Evolutionary conservation across 805 yeast genomes (phyloP).

Genomic region (Saturnispora gosingensis): DNA sequence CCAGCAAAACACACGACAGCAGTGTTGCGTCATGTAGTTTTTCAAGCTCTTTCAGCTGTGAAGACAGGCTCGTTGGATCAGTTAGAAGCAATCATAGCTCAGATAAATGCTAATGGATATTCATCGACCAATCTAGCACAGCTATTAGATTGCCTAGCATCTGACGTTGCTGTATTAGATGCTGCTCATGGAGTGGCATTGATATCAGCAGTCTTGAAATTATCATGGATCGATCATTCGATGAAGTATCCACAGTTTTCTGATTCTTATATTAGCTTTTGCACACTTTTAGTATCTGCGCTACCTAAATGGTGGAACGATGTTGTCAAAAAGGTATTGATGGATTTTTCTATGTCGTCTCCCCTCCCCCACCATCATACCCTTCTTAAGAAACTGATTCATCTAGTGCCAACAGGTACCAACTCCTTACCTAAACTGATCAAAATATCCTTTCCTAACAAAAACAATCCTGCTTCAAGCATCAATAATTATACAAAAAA

Average conservation of each 20-base stretch:
- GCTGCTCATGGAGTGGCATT: background rate
- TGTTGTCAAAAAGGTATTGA: conserved; percentile 59
- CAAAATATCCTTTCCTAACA: conserved; percentile 67
- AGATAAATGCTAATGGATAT: conserved; percentile 3
- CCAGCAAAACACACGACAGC: background rate
- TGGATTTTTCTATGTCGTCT: conserved; percentile 38
- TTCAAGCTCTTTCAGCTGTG: conserved; percentile 2
- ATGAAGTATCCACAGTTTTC: conserved; percentile 32
- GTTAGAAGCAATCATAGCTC: conserved; percentile 2
- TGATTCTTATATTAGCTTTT: conserved; percentile 56
- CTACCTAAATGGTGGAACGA: conserved; percentile 87
- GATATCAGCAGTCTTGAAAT: conserved; percentile 40
- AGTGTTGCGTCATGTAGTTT: conserved; percentile 3
- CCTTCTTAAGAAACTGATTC: conserved; percentile 52
- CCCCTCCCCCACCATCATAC: conserved; percentile 45
- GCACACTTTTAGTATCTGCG: conserved; percentile 71
- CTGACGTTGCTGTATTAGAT: conserved; percentile 2
- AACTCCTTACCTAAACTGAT: conserved; percentile 52
- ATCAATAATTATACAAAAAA: conserved; percentile 60
- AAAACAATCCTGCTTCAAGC: conserved; percentile 46
- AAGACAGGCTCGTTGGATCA: conserved; percentile 3
- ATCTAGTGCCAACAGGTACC: conserved; percentile 74
- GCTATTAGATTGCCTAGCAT: background rate
- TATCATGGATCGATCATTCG: conserved; percentile 46
- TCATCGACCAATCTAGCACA: conserved; percentile 1